Percentiles rank a stretch among this genome's conserved stretches.
Evolutionary conservation across 2,329 filamentous ascomycete species (phyloP).

Genomic region (Ophioceras dolichostomum): DNA sequence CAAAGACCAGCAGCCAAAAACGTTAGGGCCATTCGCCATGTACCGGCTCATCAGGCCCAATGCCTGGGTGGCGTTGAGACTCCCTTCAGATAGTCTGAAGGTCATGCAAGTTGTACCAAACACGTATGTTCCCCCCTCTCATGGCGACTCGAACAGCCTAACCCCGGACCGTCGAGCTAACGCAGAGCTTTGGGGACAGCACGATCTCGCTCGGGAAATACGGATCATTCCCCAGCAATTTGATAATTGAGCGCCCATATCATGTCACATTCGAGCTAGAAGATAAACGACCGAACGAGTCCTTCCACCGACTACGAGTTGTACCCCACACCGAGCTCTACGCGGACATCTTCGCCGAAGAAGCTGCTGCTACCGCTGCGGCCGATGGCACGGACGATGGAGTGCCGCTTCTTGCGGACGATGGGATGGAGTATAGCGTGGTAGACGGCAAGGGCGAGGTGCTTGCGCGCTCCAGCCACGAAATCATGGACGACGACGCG

Average conservation of each 20-base stretch:
- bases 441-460: slow-evolving; percentile 33
- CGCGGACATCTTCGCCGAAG: slow-evolving; percentile 54
- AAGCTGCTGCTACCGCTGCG: slow-evolving; percentile 13
- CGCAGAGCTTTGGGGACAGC: slow-evolving; percentile 34
- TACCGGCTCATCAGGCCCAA: slow-evolving; percentile 36
- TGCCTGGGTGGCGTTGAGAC: slow-evolving; percentile 45
- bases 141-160: neutral
- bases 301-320: slow-evolving; percentile 59
- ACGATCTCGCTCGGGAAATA: slow-evolving; percentile 87
- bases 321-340: slow-evolving; percentile 75
- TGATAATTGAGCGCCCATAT: slow-evolving; percentile 83
- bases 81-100: slow-evolving; percentile 45
- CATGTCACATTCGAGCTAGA: slow-evolving; percentile 84
- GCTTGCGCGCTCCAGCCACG: slow-evolving; percentile 42
- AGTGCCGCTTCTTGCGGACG: slow-evolving; percentile 28
- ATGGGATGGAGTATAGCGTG: slow-evolving; percentile 31
- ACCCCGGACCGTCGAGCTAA: slow-evolving; percentile 4
- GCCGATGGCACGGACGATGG: slow-evolving; percentile 30
- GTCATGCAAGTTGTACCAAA: slow-evolving; percentile 47
- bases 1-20: no score
- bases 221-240: slow-evolving; percentile 78
- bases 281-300: slow-evolving; percentile 53
- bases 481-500: slow-evolving; percentile 46
- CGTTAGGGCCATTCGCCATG: no score
- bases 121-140: slow-evolving; percentile 31